Evolutionary conservation across 2,329 filamentous ascomycete species (phyloP), one percentile per base, ranked within the genome.

Genomic region (Microdochium paspali): DNA sequence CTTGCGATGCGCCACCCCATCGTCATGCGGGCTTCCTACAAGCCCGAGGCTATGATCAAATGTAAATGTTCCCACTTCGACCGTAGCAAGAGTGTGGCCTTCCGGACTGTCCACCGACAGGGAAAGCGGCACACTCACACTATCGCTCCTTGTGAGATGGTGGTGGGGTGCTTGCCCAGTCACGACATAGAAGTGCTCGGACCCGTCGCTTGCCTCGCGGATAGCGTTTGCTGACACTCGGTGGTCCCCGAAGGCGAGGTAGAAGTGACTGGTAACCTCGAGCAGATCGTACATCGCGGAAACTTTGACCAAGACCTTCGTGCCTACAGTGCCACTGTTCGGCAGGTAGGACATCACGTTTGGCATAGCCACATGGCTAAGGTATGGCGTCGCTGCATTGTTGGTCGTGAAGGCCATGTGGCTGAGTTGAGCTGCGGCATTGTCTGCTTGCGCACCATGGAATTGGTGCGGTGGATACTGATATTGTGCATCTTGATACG

Each of bases 161-260:
- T 71, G 66, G 53, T 73, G 75, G 44, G 90, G 90, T 26, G 84
- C 86, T 48, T 88, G 82, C 35, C 82, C 80, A 43, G 78, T 80
- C 56, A 95, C 73, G 25, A 77, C 76, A 65, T 93, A 95, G 52
- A 83, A 77, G 61, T 79, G 87, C 20, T 79, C 77, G 54, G 77
- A 68, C 47, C 63, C 66, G 51, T 82, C 77, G 67, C 71, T 79
- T 55, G 66, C 73, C 61, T 69, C 68, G 60, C 84, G 83, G 43
- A 79, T 74, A 23, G 90, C 72, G 48, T 82, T 76, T 49, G 82
- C 82, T 47, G 79, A 73, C 63, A 82, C 85, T 63, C 83, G 82
- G 57, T 85, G 80, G n/a, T 77, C 74, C n/a, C 88, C 89, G 65
- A 95, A 94, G 44, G 83, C 77, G 47, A 95, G 66, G 53, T 70